Conservation (phyloP, 2,329 filamentous ascomycete species). For the Pyrenochaeta sp. region DNA sequence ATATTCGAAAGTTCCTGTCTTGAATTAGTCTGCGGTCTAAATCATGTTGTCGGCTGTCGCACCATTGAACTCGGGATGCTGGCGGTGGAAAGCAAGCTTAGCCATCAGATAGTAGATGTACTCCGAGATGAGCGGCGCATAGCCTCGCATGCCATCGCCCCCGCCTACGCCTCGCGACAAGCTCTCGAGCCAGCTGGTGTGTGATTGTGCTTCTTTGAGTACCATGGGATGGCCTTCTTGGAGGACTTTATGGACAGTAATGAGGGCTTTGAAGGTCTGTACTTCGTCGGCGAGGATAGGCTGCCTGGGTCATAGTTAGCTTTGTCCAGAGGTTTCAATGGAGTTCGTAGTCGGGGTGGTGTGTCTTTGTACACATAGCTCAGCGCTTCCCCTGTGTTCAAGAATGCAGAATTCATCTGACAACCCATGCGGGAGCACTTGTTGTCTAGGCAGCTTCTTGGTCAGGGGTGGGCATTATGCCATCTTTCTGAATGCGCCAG, state of each 20-base stretch:
- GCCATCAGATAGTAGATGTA: conserved; percentile 95
- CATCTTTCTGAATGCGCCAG: conserved; percentile 1
- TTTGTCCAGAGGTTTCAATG: neutral
- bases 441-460: neutral
- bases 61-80: conserved; percentile 98
- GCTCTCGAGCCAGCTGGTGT: conserved; percentile 91
- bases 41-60: conserved; percentile 21
- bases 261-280: conserved; percentile 98
- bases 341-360: neutral
- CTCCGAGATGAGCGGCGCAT: conserved; percentile 91
- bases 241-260: conserved; percentile 95
- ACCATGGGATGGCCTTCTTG: conserved; percentile 94
- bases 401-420: neutral
- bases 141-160: conserved; percentile 83
- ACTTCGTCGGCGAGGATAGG: conserved; percentile 98
- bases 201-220: conserved; percentile 85
- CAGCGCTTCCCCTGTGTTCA: neutral
- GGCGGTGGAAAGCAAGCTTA: conserved; percentile 94
- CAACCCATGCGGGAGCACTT: no score
- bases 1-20: conserved; percentile 84
- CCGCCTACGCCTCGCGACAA: conserved; percentile 80
- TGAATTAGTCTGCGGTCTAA: conserved; percentile 21
- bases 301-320: conserved; percentile 66
- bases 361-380: neutral
- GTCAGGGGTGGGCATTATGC: neutral